Percentiles rank a stretch among this genome's conserved stretches.
Conservation (phyloP, 2,329 filamentous ascomycete species). For the Monosporascus sp. region DNA sequence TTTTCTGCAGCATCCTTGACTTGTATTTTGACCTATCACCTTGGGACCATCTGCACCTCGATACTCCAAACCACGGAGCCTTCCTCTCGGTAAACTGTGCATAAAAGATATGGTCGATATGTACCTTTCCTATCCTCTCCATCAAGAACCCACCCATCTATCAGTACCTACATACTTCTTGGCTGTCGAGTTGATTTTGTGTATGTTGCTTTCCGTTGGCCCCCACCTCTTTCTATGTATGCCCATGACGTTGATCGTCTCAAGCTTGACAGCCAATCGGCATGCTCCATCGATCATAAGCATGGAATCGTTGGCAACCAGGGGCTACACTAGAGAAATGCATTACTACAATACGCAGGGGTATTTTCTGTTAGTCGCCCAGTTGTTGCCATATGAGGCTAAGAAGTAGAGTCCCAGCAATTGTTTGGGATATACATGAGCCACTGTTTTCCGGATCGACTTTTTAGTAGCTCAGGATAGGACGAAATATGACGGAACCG, state of each 20-base stretch:
- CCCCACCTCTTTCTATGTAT: too few relatives aligned
- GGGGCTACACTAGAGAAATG: neutral
- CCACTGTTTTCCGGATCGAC: too few relatives aligned
- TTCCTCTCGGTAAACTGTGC: neutral
- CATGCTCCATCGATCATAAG: neutral
- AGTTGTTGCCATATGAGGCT: too few relatives aligned
- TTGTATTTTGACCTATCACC: neutral
- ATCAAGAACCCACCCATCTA: neutral
- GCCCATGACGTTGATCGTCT: neutral
- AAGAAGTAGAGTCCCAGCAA: too few relatives aligned
- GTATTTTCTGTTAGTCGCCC: too few relatives aligned
- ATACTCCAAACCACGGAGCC: neutral
- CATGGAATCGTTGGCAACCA: neutral
- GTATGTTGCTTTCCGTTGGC: neutral
- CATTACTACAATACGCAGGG: too few relatives aligned
- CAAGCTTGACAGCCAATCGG: neutral
- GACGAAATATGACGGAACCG: too few relatives aligned
- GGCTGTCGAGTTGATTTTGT: neutral
- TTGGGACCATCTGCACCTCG: neutral
- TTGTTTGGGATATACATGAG: too few relatives aligned
- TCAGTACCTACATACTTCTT: neutral
- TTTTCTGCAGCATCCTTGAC: neutral
- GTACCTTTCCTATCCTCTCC: neutral
- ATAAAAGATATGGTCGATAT: neutral
- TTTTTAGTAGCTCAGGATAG: too few relatives aligned